These are phyloP conservation scores for Canariomyces notabilis DNA, from an alignment of 2,329 filamentous ascomycete species.

Conservation along the genomic window DNA sequence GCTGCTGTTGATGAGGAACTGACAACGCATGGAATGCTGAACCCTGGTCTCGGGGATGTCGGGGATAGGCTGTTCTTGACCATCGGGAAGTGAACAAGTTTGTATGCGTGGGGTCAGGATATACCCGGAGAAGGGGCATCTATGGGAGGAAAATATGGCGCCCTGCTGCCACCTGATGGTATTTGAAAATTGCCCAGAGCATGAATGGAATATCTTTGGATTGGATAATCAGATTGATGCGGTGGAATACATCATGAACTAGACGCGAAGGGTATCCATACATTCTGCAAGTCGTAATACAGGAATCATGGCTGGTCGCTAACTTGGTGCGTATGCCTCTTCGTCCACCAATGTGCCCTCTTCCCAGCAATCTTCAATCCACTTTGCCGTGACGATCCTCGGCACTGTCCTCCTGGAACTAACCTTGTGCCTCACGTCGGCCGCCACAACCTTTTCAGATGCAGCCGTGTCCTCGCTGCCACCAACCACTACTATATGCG, in stretches of 20 bases:
- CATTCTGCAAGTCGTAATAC: neutral
- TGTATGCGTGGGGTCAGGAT: neutral
- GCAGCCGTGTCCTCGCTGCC: slow-evolving; percentile 31
- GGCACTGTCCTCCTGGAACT: slow-evolving; percentile 52
- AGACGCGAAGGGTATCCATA: neutral
- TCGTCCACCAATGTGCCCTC: slow-evolving; percentile 77
- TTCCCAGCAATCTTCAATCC: slow-evolving; percentile 77
- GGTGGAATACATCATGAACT: neutral
- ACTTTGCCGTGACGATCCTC: slow-evolving; percentile 62
- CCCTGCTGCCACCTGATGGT: neutral
- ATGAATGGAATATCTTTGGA: neutral
- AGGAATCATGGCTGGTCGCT: neutral
- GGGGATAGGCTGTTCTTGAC: slow-evolving; percentile 88
- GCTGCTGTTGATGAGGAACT: slow-evolving; percentile 72
- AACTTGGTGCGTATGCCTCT: slow-evolving; percentile 40
- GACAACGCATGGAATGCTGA: slow-evolving; percentile 80
- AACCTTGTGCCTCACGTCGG: slow-evolving; percentile 41
- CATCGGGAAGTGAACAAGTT: slow-evolving; percentile 71
- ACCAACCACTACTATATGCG: slow-evolving; percentile 65
- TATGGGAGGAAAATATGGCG: neutral
- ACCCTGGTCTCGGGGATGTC: slow-evolving; percentile 83
- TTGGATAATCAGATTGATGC: neutral
- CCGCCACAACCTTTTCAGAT: slow-evolving; percentile 35
- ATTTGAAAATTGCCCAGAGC: neutral
- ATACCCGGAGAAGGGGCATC: neutral